phyloP scores from a whole-genome alignment of 768 basidiomycete genomes.

The Saitozyma sp. region DNA sequence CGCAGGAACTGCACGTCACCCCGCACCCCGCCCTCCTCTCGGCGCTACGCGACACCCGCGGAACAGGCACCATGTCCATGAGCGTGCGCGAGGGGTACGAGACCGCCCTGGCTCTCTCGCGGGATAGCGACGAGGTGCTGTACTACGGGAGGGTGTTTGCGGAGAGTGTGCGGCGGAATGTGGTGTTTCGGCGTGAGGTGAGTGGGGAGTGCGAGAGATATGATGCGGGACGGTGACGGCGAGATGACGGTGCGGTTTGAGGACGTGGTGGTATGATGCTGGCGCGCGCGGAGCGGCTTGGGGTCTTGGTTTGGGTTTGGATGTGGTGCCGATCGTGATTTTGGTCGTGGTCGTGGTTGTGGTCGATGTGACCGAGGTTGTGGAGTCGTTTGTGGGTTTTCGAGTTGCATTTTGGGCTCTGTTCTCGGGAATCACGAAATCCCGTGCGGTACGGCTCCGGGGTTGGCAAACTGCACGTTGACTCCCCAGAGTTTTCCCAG shows the following conservation, averaged over 20 bases:
- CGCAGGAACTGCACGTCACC: slow-evolving; percentile 3
- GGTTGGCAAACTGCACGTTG: no score
- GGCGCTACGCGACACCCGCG: neutral
- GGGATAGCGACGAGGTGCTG: slow-evolving; percentile 21
- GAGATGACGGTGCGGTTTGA: neutral
- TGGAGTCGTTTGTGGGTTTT: no score
- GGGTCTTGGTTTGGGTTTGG: no score
- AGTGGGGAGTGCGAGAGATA: neutral
- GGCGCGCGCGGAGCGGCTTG: no score
- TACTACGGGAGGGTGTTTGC: slow-evolving; percentile 35
- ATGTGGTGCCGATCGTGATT: no score
- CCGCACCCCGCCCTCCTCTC: slow-evolving; percentile 3
- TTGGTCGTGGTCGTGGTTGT: no score
- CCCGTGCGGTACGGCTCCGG: no score
- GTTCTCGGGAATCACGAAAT: no score
- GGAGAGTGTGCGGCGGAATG: slow-evolving; percentile 21
- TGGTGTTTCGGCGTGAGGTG: slow-evolving; percentile 19
- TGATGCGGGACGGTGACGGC: neutral
- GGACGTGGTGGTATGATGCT: no score
- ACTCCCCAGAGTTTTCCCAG: no score
- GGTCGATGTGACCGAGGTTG: no score
- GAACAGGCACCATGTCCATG: slow-evolving; percentile 10
- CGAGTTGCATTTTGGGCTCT: no score
- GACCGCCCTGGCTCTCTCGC: neutral
- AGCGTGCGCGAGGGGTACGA: slow-evolving; percentile 11